Conservation (phyloP, 2,329 filamentous ascomycete species). For the Sclerotinia spermophila region DNA sequence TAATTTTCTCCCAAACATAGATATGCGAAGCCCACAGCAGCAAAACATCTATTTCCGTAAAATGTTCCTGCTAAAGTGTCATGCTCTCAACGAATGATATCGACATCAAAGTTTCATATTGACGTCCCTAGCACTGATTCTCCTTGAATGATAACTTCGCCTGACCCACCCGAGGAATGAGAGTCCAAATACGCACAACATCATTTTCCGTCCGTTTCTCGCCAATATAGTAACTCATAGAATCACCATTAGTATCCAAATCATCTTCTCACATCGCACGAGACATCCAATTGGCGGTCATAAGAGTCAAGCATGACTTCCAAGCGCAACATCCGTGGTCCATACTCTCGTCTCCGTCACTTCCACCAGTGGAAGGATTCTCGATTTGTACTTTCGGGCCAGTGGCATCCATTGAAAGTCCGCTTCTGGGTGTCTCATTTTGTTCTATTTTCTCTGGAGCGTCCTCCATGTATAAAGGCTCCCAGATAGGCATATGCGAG, state of each 20-base stretch:
- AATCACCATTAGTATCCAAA: background rate
- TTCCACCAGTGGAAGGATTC: background rate
- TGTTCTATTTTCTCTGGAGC: background rate
- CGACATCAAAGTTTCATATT: no score
- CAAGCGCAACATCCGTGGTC: conserved; percentile 7
- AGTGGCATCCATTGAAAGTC: background rate
- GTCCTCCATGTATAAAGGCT: conserved; percentile 12
- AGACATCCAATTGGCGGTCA: conserved; percentile 8
- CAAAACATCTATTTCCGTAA: background rate
- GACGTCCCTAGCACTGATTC: background rate
- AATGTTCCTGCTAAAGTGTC: background rate
- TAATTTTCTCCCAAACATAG: background rate
- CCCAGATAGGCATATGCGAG: conserved; percentile 5
- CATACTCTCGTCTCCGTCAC: background rate
- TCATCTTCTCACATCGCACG: background rate
- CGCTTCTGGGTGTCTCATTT: background rate
- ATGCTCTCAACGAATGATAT: background rate
- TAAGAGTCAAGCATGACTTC: background rate
- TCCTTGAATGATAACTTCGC: background rate
- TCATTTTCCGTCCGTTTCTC: background rate
- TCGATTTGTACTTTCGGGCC: background rate
- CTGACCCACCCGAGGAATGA: background rate
- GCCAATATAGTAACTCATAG: background rate
- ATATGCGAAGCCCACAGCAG: background rate
- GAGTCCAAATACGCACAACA: background rate